These are phyloP conservation scores for Moricandia arvensis DNA, from an alignment of 345 rosid species.

Conservation along the genomic window DNA sequence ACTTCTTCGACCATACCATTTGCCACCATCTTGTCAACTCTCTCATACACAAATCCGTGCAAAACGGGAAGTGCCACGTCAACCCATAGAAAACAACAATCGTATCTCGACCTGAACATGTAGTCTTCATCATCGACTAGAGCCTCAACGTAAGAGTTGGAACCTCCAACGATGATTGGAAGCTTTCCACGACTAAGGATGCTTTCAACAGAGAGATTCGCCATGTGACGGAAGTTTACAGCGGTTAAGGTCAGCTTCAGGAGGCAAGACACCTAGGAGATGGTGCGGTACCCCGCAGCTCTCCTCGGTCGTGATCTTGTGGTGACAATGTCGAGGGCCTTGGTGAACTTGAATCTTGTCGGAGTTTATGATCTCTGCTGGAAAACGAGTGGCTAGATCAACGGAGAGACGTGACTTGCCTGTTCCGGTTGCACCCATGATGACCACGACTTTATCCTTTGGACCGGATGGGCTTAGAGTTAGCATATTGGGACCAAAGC, in stretches of 20 bases:
- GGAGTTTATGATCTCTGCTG: constrained; percentile 68
- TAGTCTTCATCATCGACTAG: constrained; percentile 45
- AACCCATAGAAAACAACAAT: constrained; percentile 62
- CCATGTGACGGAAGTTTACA: constrained; percentile 46
- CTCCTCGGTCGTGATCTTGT: constrained; percentile 64
- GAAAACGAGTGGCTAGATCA: constrained; percentile 63
- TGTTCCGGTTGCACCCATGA: constrained; percentile 73
- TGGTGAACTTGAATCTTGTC: constrained; percentile 71
- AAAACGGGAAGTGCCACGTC: constrained; percentile 60
- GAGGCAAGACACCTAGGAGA: constrained; percentile 50
- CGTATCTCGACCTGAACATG: constrained; percentile 48
- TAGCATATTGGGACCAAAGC: constrained; percentile 34
- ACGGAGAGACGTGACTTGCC: constrained; percentile 76
- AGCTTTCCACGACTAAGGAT: constrained; percentile 43
- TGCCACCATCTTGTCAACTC: constrained; percentile 67
- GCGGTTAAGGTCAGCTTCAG: constrained; percentile 56
- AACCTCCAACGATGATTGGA: constrained; percentile 80
- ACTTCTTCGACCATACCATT: constrained; percentile 70
- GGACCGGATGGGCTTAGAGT: constrained; percentile 38
- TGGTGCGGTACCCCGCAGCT: constrained; percentile 65
- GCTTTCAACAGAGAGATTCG: constrained; percentile 45
- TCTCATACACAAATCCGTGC: constrained; percentile 42
- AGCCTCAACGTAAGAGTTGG: constrained; percentile 70
- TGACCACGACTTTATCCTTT: constrained; percentile 57
- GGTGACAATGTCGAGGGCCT: constrained; percentile 65